Base-by-base conservation (phyloP, 2,329 filamentous ascomycete genomes). In the Aspergillus eucalypticola region DNA sequence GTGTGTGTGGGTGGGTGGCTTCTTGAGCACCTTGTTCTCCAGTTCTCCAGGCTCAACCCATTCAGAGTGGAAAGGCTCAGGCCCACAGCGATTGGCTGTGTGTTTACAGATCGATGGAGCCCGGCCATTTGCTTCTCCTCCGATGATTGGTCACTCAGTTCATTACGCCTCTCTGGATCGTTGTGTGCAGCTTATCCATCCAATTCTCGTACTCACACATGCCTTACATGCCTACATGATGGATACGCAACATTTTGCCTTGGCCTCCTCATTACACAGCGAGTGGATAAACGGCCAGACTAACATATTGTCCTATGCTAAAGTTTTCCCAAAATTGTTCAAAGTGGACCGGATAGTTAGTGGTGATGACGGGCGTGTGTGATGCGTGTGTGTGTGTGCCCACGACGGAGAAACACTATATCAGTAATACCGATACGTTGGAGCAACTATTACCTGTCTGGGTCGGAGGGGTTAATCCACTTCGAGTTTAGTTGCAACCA, bases 71-170 rank as follows among this genome's bases (percentile, higher is more conserved):
- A 46, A 35, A 42, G 41, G 38, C 25, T 21, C 21, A 44, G 25
- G 19, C 41, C 39, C 11, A 32, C 61, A 49, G 56, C 38, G 42
- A 61, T 63, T 59, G 56, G 53, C 32, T 42, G 53, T 11, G 53
- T 19, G 44, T 52, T 50, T 44, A 21, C 38, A 44, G 53, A 44
- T 27, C 38, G 19, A 32, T 54, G 56, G 56, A 54, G 56, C 39
- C 32, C 56, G 41, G 25, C 59, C 54, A 58, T 63, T 56, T 53
- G 56, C 59, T 61, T 49, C 55, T 59, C 49, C 41, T 44, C 42
- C 41, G 39, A 42, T 38, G 32, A 48, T 51, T 51, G 35, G 52
- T 46, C 32, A 42, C 27, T 23, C 19, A 32, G 29, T 42, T 57
- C 50, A 32, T 50, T 42, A 53, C 52, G 42, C 21, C 27, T 49